phyloP scores from a whole-genome alignment of 2,329 filamentous ascomycete species.

The Aciculosporium take region DNA sequence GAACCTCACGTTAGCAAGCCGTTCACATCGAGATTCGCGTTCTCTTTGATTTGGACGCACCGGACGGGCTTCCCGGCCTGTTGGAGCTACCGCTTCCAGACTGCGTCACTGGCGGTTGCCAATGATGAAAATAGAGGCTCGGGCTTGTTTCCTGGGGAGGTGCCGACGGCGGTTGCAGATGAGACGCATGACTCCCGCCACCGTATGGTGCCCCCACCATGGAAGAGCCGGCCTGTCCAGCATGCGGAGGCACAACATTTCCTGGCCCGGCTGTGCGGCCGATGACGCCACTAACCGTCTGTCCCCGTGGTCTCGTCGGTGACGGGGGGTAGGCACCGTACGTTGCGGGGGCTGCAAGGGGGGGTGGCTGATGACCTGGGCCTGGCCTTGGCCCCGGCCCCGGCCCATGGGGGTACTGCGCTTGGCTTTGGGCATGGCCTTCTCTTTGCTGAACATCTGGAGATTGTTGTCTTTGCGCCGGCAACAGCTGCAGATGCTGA shows the following conservation, averaged over 20 bases:
- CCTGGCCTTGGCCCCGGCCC: too few species aligned
- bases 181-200: slow-evolving; percentile 22
- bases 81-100: slow-evolving; percentile 39
- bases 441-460: slow-evolving; percentile 39
- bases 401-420: slow-evolving; percentile 29
- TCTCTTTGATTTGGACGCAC: slow-evolving; percentile 48
- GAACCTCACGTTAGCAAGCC: slow-evolving; percentile 19
- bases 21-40: slow-evolving; percentile 28
- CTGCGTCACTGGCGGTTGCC: slow-evolving; percentile 66
- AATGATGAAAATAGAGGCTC: slow-evolving; percentile 82
- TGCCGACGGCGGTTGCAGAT: slow-evolving; percentile 37
- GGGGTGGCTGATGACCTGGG: slow-evolving; percentile 9
- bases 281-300: slow-evolving; percentile 29
- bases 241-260: slow-evolving; percentile 26
- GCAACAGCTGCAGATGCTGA: slow-evolving; percentile 36
- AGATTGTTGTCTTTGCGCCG: slow-evolving; percentile 35
- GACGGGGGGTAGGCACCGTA: slow-evolving; percentile 35
- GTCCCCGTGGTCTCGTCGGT: slow-evolving; percentile 34
- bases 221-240: not conserved
- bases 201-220: slow-evolving; percentile 22
- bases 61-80: slow-evolving; percentile 60
- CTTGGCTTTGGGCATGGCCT: slow-evolving; percentile 23
- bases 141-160: slow-evolving; percentile 55
- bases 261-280: slow-evolving; percentile 27
- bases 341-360: slow-evolving; percentile 22